These are phyloP conservation scores for Jackrogersella multiformis DNA, from an alignment of 495 filamentous ascomycete genomes.

Conservation along the genomic window DNA sequence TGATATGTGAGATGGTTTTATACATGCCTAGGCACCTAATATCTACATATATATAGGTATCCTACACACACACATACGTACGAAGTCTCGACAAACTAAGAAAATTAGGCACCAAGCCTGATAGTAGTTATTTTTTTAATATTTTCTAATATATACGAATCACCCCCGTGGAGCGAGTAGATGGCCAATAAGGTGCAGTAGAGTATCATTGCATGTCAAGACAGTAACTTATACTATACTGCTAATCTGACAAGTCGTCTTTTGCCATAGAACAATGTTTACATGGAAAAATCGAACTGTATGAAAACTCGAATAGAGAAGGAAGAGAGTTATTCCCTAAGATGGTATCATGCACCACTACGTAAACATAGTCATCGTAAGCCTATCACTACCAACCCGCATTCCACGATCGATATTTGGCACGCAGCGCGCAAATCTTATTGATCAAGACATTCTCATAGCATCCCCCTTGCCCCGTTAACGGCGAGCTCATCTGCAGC, in stretches of 20 bases:
- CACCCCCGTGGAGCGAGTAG: not conserved
- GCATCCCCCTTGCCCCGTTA: constrained; percentile 50
- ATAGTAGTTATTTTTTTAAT: not conserved
- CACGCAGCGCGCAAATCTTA: constrained; percentile 3
- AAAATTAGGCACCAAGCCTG: constrained; percentile 19
- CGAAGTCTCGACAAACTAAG: not conserved
- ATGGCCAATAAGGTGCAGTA: constrained; percentile 1
- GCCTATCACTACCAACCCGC: constrained; percentile 16
- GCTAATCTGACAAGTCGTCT: constrained; percentile 1
- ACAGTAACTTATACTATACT: not conserved
- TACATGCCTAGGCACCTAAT: not conserved
- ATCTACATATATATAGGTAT: not conserved
- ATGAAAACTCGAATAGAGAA: constrained; percentile 1
- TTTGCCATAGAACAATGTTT: constrained; percentile 1
- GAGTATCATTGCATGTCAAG: constrained; percentile 11
- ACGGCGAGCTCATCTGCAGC: constrained; percentile 85
- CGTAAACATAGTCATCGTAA: constrained; percentile 23
- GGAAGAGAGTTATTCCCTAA: constrained; percentile 5
- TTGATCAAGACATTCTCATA: constrained; percentile 5
- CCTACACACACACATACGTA: too few species aligned
- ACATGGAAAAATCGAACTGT: not conserved
- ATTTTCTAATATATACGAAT: not conserved
- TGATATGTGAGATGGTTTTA: not conserved
- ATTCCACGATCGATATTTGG: constrained; percentile 4
- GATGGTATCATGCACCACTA: constrained; percentile 35